phyloP scores from a whole-genome alignment of 2,329 filamentous ascomycete genomes.

The Hymenoscyphus occultus region DNA sequence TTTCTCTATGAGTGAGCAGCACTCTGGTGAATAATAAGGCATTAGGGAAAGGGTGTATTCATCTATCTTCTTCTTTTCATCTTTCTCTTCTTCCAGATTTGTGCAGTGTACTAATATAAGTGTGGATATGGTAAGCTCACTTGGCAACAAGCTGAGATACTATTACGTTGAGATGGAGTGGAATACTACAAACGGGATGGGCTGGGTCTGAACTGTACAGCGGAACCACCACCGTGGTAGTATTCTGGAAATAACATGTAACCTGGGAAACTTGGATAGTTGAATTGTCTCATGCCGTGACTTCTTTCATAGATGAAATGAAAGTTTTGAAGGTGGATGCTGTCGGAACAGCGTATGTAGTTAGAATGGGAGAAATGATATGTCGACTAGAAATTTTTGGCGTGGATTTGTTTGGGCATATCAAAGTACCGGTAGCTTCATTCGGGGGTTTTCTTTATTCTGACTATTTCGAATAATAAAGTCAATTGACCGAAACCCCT shows the following conservation, averaged over 20 bases:
- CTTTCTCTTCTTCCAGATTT: not conserved
- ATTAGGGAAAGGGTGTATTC: not conserved
- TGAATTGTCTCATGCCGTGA: not conserved
- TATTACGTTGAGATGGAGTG: not conserved
- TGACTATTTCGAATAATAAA: too few species aligned
- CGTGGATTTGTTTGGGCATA: too few species aligned
- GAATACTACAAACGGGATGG: not conserved
- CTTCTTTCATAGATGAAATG: not conserved
- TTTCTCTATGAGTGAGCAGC: not conserved
- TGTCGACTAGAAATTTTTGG: too few species aligned
- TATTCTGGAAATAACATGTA: not conserved
- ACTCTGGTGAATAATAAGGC: conserved; percentile 5
- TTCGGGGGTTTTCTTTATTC: too few species aligned
- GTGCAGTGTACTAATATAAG: conserved; percentile 2
- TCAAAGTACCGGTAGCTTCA: too few species aligned
- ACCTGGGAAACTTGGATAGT: not conserved
- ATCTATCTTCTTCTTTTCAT: not conserved
- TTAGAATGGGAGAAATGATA: too few species aligned
- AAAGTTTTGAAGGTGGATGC: too few species aligned
- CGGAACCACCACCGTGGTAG: not conserved
- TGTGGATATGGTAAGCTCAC: not conserved
- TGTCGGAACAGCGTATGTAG: too few species aligned
- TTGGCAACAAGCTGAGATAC: not conserved
- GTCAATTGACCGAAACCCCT: too few species aligned
- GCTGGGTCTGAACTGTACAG: not conserved